Conservation (phyloP, 805 yeast genomes). For the Candida corydali region DNA sequence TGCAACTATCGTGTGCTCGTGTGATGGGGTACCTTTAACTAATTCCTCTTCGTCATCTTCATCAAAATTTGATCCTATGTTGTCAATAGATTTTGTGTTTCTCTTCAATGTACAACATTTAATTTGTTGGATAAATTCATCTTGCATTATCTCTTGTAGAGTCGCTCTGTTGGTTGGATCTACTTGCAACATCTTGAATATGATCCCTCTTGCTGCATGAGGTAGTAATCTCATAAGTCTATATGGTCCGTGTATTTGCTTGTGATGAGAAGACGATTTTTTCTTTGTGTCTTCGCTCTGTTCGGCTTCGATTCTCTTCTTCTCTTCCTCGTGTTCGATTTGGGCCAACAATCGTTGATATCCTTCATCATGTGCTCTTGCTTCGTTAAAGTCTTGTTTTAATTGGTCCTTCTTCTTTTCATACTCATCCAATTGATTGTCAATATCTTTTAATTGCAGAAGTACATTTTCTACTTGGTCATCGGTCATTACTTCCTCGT, state of each 20-base stretch:
- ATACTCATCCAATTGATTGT: constrained; percentile 31
- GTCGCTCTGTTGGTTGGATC: constrained; percentile 64
- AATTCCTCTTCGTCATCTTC: constrained; percentile 35
- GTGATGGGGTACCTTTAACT: constrained; percentile 34
- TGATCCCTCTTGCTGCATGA: constrained; percentile 75
- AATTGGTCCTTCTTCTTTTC: constrained; percentile 31
- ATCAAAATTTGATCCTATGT: constrained; percentile 22
- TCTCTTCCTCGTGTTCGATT: constrained; percentile 8
- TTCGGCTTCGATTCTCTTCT: constrained; percentile 12
- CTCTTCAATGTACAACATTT: constrained; percentile 51
- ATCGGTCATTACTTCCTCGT: constrained; percentile 26
- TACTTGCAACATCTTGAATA: constrained; percentile 60
- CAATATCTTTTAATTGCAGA: constrained; percentile 34
- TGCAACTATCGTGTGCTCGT: constrained; percentile 36
- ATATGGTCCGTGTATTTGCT: constrained; percentile 78
- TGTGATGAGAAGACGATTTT: constrained; percentile 37
- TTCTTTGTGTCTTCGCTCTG: constrained; percentile 17
- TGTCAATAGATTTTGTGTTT: constrained; percentile 15
- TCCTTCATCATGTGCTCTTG: constrained; percentile 10
- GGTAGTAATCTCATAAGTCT: constrained; percentile 76
- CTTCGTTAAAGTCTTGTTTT: constrained; percentile 27
- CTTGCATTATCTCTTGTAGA: constrained; percentile 58
- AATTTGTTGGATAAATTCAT: constrained; percentile 68
- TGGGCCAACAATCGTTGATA: constrained; percentile 8
- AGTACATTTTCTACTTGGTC: constrained; percentile 29